A percentile compares a stretch with the other conserved stretches of the same genome.
phyloP scores from a whole-genome alignment of 768 basidiomycete species.

The Sarcodon sp. region DNA sequence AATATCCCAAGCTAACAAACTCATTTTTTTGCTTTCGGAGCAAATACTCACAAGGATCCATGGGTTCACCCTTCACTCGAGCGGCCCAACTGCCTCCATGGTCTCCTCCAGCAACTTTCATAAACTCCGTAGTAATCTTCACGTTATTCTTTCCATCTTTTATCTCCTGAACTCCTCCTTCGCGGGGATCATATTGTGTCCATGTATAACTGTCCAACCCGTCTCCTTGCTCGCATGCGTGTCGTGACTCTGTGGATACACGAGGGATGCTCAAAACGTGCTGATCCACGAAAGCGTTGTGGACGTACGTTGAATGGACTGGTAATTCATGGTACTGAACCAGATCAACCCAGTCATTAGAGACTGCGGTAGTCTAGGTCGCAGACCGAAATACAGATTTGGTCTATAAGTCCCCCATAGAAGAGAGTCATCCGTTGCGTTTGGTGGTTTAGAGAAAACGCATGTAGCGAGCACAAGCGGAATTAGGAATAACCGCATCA shows the following conservation, averaged over 20 bases:
- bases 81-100: conserved; percentile 86
- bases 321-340: conserved; percentile 83
- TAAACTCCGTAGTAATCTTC: conserved; percentile 68
- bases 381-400: conserved; percentile 89
- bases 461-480: conserved; percentile 28
- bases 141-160: conserved; percentile 78
- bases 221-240: conserved; percentile 84
- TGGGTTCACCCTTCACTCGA: conserved; percentile 68
- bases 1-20: not conserved
- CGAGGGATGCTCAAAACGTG: conserved; percentile 1
- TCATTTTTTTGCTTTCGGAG: too few species aligned
- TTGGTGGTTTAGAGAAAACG: conserved; percentile 24
- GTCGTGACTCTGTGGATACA: conserved; percentile 47
- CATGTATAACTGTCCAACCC: conserved; percentile 74
- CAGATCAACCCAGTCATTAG: conserved; percentile 89
- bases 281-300: conserved; percentile 1
- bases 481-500: conserved; percentile 33
- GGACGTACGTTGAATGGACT: conserved; percentile 49
- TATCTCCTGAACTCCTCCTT: conserved; percentile 78
- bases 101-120: conserved; percentile 75
- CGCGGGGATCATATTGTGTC: conserved; percentile 76
- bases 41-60: conserved; percentile 41
- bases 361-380: conserved; percentile 78
- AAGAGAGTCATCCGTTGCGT: conserved; percentile 33
- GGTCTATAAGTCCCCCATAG: conserved; percentile 86